Conservation (phyloP, 768 basidiomycete species). For the Clavulina sp. region DNA sequence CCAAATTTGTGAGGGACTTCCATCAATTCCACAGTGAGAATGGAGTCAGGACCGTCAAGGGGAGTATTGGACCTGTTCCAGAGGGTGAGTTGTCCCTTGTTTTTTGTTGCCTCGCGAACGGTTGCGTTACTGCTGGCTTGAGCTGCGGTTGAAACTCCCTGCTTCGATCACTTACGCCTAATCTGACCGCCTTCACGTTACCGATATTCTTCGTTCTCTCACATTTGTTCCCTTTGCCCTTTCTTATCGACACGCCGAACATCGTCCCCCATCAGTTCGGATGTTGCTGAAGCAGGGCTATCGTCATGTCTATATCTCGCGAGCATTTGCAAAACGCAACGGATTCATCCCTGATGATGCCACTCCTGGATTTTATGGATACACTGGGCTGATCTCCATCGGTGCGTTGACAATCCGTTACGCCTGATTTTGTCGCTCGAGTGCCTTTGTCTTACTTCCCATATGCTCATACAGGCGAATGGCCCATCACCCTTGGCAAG, state of each 20-base stretch:
- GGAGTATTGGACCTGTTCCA: slow-evolving; percentile 77
- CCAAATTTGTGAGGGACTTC: slow-evolving; percentile 57
- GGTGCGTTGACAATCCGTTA: background rate
- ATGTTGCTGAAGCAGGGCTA: slow-evolving; percentile 91
- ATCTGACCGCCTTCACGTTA: background rate
- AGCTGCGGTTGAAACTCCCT: too few species aligned
- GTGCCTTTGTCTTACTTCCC: slow-evolving; percentile 36
- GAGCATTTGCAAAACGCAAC: slow-evolving; percentile 76
- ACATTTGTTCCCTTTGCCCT: background rate
- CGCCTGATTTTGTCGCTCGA: slow-evolving; percentile 2
- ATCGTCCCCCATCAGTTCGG: slow-evolving; percentile 33
- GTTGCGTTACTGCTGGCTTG: too few species aligned
- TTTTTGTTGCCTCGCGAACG: background rate
- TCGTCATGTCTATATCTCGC: slow-evolving; percentile 86
- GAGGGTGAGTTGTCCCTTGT: slow-evolving; percentile 37
- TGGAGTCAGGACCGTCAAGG: slow-evolving; percentile 83
- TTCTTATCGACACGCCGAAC: slow-evolving; percentile 2
- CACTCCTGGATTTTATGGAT: slow-evolving; percentile 84
- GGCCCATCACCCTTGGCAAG: slow-evolving; percentile 58
- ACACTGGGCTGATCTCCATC: slow-evolving; percentile 37
- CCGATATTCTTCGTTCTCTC: too few species aligned
- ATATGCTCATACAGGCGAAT: slow-evolving; percentile 30
- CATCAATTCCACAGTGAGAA: slow-evolving; percentile 78
- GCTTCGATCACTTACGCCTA: background rate
- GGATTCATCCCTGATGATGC: slow-evolving; percentile 79